phyloP scores from a whole-genome alignment of 2,329 filamentous ascomycete genomes.

The Pleoardoris graminearum region DNA sequence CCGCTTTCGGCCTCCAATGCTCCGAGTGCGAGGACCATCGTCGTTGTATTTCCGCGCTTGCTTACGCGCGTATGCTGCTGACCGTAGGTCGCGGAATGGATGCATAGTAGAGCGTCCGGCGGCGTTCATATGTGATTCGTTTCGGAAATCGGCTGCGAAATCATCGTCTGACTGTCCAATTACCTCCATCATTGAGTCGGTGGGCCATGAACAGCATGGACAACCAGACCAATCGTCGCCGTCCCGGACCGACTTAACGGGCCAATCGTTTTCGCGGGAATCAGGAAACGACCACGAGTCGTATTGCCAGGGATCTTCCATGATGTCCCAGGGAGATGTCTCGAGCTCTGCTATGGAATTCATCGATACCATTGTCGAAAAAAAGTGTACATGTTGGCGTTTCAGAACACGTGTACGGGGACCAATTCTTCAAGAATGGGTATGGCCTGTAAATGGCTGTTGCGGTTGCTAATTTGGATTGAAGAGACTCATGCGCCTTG shows the following conservation, averaged over 20 bases:
- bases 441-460: too few relatives aligned
- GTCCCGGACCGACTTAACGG: neutral
- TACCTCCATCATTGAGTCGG: neutral
- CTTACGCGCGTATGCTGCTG: slow-evolving; percentile 5
- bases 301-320: too few relatives aligned
- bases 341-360: too few relatives aligned
- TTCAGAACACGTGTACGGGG: too few relatives aligned
- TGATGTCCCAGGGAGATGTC: too few relatives aligned
- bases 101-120: slow-evolving; percentile 10
- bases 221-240: neutral
- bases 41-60: neutral
- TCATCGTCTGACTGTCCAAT: neutral
- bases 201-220: neutral
- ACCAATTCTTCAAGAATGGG: too few relatives aligned
- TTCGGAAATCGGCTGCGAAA: neutral
- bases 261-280: neutral
- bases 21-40: neutral
- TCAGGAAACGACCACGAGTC: neutral
- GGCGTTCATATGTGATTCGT: slow-evolving; percentile 9
- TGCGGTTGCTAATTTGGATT: too few relatives aligned
- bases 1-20: neutral
- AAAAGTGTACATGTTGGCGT: too few relatives aligned
- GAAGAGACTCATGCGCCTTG: too few relatives aligned
- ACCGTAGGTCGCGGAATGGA: slow-evolving; percentile 10
- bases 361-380: too few relatives aligned